A percentile compares a stretch with the other conserved stretches of the same genome.
phyloP scores from a whole-genome alignment of 768 basidiomycete genomes.

The Hygrophorus pudorinus region DNA sequence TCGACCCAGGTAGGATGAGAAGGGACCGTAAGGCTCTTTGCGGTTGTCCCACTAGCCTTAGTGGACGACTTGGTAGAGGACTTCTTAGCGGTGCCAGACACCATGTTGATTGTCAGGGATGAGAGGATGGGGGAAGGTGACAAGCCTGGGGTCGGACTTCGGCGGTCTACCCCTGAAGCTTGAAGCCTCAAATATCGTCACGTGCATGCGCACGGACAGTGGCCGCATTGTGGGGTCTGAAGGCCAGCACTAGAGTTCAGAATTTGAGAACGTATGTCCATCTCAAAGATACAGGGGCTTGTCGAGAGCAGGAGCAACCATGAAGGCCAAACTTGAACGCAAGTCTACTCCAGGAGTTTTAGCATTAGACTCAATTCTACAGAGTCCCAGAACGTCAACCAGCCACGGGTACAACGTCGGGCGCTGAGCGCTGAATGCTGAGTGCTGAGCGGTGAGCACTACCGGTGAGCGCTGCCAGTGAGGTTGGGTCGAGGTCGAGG shows the following conservation, averaged over 20 bases:
- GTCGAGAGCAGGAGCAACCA: too few relatives aligned
- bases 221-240: constrained; percentile 16
- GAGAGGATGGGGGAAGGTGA: constrained; percentile 13
- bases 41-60: constrained; percentile 23
- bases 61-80: constrained; percentile 24
- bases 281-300: too few relatives aligned
- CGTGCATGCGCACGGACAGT: not conserved
- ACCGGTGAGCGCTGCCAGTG: too few relatives aligned
- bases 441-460: too few relatives aligned
- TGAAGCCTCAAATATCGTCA: constrained; percentile 12
- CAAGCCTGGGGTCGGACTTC: not conserved
- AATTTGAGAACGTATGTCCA: too few relatives aligned
- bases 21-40: constrained; percentile 14
- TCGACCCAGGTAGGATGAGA: constrained; percentile 64
- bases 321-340: too few relatives aligned
- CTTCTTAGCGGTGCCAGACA: constrained; percentile 25
- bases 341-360: too few relatives aligned
- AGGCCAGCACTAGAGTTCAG: constrained; percentile 9
- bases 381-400: too few relatives aligned
- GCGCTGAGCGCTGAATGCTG: too few relatives aligned
- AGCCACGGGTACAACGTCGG: too few relatives aligned
- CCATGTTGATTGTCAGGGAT: constrained; percentile 13
- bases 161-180: constrained; percentile 5
- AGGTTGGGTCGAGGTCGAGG: not conserved
- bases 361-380: too few relatives aligned